phyloP scores from a whole-genome alignment of 1,139 yeast species.

The Pneumocystis jirovecii region DNA sequence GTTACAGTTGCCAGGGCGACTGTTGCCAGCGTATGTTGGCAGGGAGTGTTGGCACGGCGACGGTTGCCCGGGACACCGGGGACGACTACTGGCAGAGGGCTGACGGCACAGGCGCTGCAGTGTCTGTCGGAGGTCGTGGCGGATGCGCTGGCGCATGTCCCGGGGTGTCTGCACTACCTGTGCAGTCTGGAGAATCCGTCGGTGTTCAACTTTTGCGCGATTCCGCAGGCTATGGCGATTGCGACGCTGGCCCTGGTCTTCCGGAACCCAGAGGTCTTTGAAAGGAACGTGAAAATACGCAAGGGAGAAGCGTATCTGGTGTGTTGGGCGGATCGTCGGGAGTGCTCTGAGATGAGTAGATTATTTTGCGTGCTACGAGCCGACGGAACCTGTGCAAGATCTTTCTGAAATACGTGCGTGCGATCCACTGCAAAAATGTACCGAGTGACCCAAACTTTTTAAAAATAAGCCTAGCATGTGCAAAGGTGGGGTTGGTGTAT shows the following conservation, averaged over 20 bases:
- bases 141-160: conserved; percentile 64
- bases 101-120: background rate
- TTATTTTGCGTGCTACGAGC: conserved; percentile 61
- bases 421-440: conserved; percentile 61
- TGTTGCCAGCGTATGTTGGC: too few relatives aligned
- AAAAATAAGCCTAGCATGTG: conserved; percentile 69
- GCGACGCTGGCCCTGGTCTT: conserved; percentile 80
- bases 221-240: conserved; percentile 97
- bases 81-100: too few relatives aligned
- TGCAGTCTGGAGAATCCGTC: conserved; percentile 69
- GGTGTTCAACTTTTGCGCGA: conserved; percentile 80
- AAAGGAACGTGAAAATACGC: conserved; percentile 67
- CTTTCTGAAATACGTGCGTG: conserved; percentile 58
- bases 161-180: conserved; percentile 62
- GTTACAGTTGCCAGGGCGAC: too few relatives aligned
- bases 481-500: too few relatives aligned
- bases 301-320: conserved; percentile 55
- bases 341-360: conserved; percentile 20
- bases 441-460: conserved; percentile 81
- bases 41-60: too few relatives aligned
- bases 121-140: conserved; percentile 60
- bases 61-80: too few relatives aligned
- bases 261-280: conserved; percentile 62
- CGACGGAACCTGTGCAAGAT: conserved; percentile 61
- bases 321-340: conserved; percentile 6